Evolutionary conservation across 2,329 filamentous ascomycete species (phyloP).

Genomic region (Cladorrhinum sp.): DNA sequence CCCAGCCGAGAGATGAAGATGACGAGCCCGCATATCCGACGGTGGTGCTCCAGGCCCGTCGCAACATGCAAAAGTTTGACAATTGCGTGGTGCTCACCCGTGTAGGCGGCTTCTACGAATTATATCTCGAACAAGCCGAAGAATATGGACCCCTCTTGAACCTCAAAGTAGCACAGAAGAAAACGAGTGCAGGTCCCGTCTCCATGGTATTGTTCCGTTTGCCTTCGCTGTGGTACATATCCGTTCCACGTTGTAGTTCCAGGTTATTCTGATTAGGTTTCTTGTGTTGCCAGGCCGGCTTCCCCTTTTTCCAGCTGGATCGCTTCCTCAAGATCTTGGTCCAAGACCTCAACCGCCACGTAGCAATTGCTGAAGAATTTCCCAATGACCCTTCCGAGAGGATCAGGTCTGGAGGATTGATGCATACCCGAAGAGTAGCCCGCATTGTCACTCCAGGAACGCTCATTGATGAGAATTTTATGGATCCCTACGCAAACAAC

Average conservation of each 20-base stretch:
- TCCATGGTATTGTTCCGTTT: slow-evolving; percentile 63
- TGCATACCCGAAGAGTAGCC: slow-evolving; percentile 81
- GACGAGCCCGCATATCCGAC: slow-evolving; percentile 67
- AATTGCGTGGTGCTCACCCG: slow-evolving; percentile 89
- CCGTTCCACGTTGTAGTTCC: slow-evolving; percentile 22
- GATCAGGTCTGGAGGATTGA: slow-evolving; percentile 70
- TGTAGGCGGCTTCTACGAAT: slow-evolving; percentile 94
- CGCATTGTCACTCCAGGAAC: slow-evolving; percentile 93
- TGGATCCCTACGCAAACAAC: slow-evolving; percentile 91
- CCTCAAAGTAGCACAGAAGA: slow-evolving; percentile 79
- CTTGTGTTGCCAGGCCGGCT: slow-evolving; percentile 64
- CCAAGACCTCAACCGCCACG: slow-evolving; percentile 83
- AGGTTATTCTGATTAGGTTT: slow-evolving; percentile 27
- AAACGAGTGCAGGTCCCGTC: slow-evolving; percentile 73
- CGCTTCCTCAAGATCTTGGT: slow-evolving; percentile 90
- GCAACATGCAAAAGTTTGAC: slow-evolving; percentile 85
- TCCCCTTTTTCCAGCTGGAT: slow-evolving; percentile 89
- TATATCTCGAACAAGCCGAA: slow-evolving; percentile 95
- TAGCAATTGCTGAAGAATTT: slow-evolving; percentile 93
- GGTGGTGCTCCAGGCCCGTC: slow-evolving; percentile 81
- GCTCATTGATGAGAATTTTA: slow-evolving; percentile 94
- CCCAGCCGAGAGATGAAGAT: slow-evolving; percentile 30
- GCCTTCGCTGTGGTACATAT: slow-evolving; percentile 18
- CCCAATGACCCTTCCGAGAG: slow-evolving; percentile 68
- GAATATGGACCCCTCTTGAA: slow-evolving; percentile 82